A percentile compares a stretch with the other conserved stretches of the same genome.
Evolutionary conservation across 2,329 filamentous ascomycete genomes (phyloP).

Genomic region (Ceratocystis smalleyi): DNA sequence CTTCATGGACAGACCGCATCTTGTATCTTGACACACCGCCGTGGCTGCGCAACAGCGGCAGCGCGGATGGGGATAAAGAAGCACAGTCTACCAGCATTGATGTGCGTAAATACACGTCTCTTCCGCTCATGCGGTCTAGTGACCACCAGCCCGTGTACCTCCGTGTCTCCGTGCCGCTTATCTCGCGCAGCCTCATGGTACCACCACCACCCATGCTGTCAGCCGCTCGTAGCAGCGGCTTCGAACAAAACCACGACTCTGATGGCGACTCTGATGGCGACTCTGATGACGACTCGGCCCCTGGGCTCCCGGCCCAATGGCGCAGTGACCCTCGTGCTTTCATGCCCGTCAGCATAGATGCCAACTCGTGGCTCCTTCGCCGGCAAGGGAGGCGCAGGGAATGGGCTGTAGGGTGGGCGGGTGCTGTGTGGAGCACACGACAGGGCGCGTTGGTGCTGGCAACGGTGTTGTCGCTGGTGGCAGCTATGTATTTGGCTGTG

Average conservation of each 20-base stretch:
- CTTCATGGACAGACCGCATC: slow-evolving; percentile 86
- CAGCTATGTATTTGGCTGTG: slow-evolving; percentile 29
- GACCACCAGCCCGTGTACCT: slow-evolving; percentile 80
- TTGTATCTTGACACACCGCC: slow-evolving; percentile 53
- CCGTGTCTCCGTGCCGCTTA: slow-evolving; percentile 48
- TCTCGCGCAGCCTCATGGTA: slow-evolving; percentile 28
- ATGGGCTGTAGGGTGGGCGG: slow-evolving; percentile 37
- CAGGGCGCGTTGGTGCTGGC: slow-evolving; percentile 33
- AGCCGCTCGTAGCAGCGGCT: slow-evolving; percentile 9
- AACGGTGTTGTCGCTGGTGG: slow-evolving; percentile 28
- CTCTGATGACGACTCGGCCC: not conserved
- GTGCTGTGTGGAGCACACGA: slow-evolving; percentile 39
- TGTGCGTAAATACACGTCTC: slow-evolving; percentile 53
- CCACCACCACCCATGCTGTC: slow-evolving; percentile 24
- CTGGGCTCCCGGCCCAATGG: slow-evolving; percentile 19
- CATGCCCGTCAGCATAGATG: slow-evolving; percentile 38
- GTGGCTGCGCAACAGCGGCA: slow-evolving; percentile 29
- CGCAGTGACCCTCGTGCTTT: slow-evolving; percentile 29
- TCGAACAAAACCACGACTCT: slow-evolving; percentile 3
- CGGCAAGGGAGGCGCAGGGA: slow-evolving; percentile 32
- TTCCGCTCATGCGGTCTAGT: slow-evolving; percentile 66
- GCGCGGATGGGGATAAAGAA: slow-evolving; percentile 14
- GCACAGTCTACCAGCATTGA: slow-evolving; percentile 24
- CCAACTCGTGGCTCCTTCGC: slow-evolving; percentile 39
- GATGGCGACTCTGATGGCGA: not conserved